Evolutionary conservation across 2,329 filamentous ascomycete species (phyloP).

Genomic region (Clonostachys sp.): DNA sequence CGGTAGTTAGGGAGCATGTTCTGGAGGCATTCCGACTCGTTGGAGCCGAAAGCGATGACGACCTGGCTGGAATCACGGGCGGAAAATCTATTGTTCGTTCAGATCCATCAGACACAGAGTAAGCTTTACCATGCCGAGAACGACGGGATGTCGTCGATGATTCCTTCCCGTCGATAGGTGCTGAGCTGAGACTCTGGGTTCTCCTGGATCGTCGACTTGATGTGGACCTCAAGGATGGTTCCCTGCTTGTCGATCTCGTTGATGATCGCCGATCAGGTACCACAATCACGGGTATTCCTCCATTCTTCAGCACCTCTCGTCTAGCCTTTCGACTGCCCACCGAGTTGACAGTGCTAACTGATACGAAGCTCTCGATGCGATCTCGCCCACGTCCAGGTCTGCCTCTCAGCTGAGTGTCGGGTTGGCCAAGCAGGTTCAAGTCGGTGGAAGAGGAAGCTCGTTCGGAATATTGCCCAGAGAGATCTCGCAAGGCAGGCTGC

Average conservation of each 20-base stretch:
- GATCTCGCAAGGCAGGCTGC: conserved; percentile 43
- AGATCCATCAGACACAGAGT: conserved; percentile 43
- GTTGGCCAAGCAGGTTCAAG: neutral
- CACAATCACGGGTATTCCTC: conserved; percentile 58
- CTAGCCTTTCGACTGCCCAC: conserved; percentile 49
- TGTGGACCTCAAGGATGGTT: conserved; percentile 56
- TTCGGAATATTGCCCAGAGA: conserved; percentile 12
- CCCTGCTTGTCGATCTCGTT: conserved; percentile 39
- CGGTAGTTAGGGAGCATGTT: conserved; percentile 50
- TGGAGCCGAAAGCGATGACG: conserved; percentile 58
- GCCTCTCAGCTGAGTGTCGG: neutral
- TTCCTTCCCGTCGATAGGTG: conserved; percentile 37
- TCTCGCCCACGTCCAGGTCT: conserved; percentile 18
- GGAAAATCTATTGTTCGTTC: conserved; percentile 58
- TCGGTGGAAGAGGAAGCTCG: neutral
- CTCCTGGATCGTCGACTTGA: conserved; percentile 52
- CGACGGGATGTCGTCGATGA: conserved; percentile 37
- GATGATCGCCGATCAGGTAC: conserved; percentile 56
- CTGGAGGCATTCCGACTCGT: conserved; percentile 54
- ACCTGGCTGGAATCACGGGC: conserved; percentile 49
- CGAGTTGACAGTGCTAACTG: conserved; percentile 42
- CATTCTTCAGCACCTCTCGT: conserved; percentile 54
- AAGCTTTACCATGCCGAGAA: conserved; percentile 30
- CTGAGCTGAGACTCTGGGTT: conserved; percentile 47
- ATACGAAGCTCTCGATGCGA: conserved; percentile 39